phyloP scores from a whole-genome alignment of 371 early-diverging fungal species.

The Mucor ambiguus region DNA sequence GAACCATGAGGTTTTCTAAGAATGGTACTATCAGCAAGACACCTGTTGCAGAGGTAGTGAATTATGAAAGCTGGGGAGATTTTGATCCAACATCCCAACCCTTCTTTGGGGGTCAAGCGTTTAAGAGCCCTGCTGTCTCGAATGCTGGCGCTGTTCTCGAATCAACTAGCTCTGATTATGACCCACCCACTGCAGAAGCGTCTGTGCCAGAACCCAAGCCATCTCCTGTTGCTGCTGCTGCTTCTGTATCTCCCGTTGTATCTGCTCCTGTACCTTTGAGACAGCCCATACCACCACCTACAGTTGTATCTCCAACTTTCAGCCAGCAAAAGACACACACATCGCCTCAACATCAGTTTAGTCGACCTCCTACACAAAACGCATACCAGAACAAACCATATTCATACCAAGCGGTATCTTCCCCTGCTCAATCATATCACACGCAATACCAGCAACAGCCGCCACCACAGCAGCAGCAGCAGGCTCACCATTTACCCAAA shows the following conservation, averaged over 20 bases:
- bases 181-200: not conserved
- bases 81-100: not conserved
- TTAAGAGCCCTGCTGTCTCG: not conserved
- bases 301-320: not conserved
- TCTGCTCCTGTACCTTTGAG: not conserved
- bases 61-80: slow-evolving; percentile 4
- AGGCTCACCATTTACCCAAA: not conserved
- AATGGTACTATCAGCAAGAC: not conserved
- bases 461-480: not conserved
- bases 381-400: not conserved
- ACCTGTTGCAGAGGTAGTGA: not conserved
- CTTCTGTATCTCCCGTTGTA: not conserved
- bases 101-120: not conserved
- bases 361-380: slow-evolving; percentile 1
- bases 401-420: not conserved
- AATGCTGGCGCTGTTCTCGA: not conserved
- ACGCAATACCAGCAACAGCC: not conserved
- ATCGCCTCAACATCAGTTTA: not conserved
- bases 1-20: not conserved
- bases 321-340: not conserved
- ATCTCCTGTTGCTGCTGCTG: not conserved
- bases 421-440: not conserved
- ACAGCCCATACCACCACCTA: not conserved
- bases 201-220: not conserved
- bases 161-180: not conserved